Evolutionary conservation across 2,329 filamentous ascomycete genomes (phyloP).

Genomic region (Clonostachys rosea): DNA sequence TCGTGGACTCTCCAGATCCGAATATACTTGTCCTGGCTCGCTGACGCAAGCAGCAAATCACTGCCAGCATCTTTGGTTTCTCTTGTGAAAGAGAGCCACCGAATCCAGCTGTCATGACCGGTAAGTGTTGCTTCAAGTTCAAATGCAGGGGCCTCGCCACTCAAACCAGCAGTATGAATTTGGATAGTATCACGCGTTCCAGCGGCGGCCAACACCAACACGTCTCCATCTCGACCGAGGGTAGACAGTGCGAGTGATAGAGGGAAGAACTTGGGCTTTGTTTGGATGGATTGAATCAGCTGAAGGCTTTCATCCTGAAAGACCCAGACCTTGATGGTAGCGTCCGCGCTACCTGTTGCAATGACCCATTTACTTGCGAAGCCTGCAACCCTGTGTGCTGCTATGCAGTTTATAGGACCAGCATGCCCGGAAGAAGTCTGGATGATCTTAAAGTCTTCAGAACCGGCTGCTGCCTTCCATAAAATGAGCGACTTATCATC

Average conservation of each 20-base stretch:
- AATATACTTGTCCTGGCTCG: conserved; percentile 96
- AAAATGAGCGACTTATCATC: conserved; percentile 74
- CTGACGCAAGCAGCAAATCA: conserved; percentile 82
- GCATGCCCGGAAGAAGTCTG: conserved; percentile 61
- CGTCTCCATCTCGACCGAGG: conserved; percentile 46
- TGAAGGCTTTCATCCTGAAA: conserved; percentile 43
- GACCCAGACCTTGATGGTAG: conserved; percentile 66
- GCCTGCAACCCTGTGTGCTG: conserved; percentile 27
- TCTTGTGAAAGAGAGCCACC: conserved; percentile 73
- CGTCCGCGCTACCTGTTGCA: conserved; percentile 78
- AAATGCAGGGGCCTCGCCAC: conserved; percentile 43
- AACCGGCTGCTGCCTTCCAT: conserved; percentile 47
- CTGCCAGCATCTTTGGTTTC: conserved; percentile 50
- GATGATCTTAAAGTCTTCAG: conserved; percentile 28
- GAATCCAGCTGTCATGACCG: conserved; percentile 93
- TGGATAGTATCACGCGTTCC: conserved; percentile 83
- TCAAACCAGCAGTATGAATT: conserved; percentile 52
- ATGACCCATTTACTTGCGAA: conserved; percentile 41
- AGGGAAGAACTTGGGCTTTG: conserved; percentile 78
- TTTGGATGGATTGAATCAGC: conserved; percentile 66
- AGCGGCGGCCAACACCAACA: conserved; percentile 72
- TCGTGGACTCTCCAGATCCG: conserved; percentile 84
- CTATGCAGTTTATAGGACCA: conserved; percentile 70
- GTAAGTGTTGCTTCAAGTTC: conserved; percentile 69
- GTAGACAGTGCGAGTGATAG: conserved; percentile 66